These are phyloP conservation scores for Kernera saxatilis DNA, from an alignment of 345 rosid species.

Conservation along the genomic window DNA sequence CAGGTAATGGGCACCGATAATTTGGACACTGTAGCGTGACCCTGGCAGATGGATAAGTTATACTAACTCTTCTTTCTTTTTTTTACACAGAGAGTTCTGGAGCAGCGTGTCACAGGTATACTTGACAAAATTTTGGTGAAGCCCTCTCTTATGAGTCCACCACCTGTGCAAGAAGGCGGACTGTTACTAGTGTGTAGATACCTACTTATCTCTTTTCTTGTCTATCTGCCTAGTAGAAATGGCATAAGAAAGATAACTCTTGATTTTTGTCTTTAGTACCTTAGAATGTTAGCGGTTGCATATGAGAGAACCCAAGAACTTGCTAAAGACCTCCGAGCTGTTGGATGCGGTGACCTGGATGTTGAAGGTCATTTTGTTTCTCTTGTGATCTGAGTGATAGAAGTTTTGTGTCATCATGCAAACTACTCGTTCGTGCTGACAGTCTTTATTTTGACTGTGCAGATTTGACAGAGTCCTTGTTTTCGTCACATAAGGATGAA, in stretches of 20 bases:
- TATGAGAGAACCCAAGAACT: conserved; percentile 98
- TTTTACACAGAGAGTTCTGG: conserved; percentile 74
- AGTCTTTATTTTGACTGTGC: conserved; percentile 23
- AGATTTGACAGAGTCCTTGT: conserved; percentile 90
- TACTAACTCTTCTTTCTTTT: conserved; percentile 21
- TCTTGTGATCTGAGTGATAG: conserved; percentile 7
- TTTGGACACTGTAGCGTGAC: conserved; percentile 3
- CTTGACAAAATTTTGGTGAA: conserved; percentile 84
- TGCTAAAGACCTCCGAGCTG: conserved; percentile 85
- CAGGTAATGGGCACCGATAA: conserved; percentile 50
- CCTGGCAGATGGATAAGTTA: background rate
- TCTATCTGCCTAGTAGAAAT: background rate
- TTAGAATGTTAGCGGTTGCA: conserved; percentile 93
- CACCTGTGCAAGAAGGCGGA: conserved; percentile 74
- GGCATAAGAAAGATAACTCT: background rate
- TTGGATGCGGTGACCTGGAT: conserved; percentile 98
- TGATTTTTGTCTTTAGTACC: conserved; percentile 67
- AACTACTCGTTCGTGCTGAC: background rate
- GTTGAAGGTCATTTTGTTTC: conserved; percentile 62
- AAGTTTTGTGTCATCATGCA: background rate
- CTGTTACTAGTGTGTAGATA: conserved; percentile 41
- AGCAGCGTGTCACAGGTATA: conserved; percentile 93
- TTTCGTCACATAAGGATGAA: conserved; percentile 92
- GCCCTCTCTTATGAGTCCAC: conserved; percentile 89
- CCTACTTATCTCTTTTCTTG: conserved; percentile 4